Percentiles rank a stretch among this genome's conserved stretches.
phyloP scores from a whole-genome alignment of 345 rosid species.

The Eucalyptus tenuipes region DNA sequence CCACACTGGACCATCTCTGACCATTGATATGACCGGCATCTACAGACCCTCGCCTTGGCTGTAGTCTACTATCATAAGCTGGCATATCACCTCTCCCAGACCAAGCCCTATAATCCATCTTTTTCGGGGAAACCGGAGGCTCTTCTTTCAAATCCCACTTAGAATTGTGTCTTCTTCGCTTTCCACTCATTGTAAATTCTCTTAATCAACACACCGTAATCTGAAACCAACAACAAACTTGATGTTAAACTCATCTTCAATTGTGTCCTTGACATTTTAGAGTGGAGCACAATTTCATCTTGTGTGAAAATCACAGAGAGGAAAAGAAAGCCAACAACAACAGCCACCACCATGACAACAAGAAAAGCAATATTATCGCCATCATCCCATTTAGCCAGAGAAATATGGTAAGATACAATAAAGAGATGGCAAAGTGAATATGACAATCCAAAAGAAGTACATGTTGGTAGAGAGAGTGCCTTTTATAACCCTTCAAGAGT shows the following conservation, averaged over 20 bases:
- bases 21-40: constrained; percentile 26
- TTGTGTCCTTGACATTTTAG: not conserved
- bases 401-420: not conserved
- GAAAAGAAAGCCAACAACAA: not conserved
- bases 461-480: not conserved
- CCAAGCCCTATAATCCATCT: constrained; percentile 15
- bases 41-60: constrained; percentile 26
- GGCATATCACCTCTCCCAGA: constrained; percentile 20
- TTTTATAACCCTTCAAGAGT: not conserved
- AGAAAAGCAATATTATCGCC: not conserved
- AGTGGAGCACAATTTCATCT: not conserved
- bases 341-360: not conserved
- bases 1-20: constrained; percentile 31
- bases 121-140: constrained; percentile 23
- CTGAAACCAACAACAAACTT: not conserved
- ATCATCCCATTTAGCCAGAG: not conserved
- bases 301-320: not conserved
- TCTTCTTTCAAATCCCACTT: constrained; percentile 83
- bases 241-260: not conserved
- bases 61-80: not conserved
- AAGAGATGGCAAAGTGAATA: not conserved
- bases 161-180: constrained; percentile 49
- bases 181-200: constrained; percentile 35
- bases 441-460: not conserved
- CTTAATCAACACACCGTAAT: not conserved